phyloP scores from a whole-genome alignment of 2,329 filamentous ascomycete genomes.

The Talaromyces sp. region DNA sequence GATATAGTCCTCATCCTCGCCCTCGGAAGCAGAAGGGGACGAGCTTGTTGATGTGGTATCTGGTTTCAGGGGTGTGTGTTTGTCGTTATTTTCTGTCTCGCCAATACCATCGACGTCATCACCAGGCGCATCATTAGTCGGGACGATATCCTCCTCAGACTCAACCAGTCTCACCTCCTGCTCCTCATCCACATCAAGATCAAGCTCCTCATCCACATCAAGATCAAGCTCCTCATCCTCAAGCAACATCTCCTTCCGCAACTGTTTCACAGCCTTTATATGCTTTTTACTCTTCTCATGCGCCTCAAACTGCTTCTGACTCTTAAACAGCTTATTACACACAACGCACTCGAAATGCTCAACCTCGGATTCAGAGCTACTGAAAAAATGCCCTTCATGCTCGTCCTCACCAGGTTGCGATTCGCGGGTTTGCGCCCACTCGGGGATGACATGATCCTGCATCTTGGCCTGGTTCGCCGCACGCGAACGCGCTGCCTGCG shows the following conservation, averaged over 20 bases:
- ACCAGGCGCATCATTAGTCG: not conserved
- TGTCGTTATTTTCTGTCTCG: not conserved
- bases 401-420: constrained; percentile 42
- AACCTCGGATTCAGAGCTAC: constrained; percentile 48
- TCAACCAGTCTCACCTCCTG: constrained; percentile 16
- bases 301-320: constrained; percentile 83
- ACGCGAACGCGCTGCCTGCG: constrained; percentile 79
- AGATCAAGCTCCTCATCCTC: constrained; percentile 61
- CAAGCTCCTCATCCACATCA: constrained; percentile 61
- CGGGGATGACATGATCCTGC: constrained; percentile 62
- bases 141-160: not conserved
- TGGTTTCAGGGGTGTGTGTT: not conserved
- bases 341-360: constrained; percentile 63
- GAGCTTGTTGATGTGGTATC: not conserved
- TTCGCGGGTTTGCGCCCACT: constrained; percentile 61
- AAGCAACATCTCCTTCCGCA: constrained; percentile 78
- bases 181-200: constrained; percentile 14
- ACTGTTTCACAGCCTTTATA: constrained; percentile 75
- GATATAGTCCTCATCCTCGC: constrained; percentile 10
- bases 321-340: constrained; percentile 72
- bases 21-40: constrained; percentile 4
- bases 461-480: constrained; percentile 77
- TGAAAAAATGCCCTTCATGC: constrained; percentile 46
- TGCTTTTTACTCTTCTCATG: constrained; percentile 99
- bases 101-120: no score